Evolutionary conservation across 2,329 filamentous ascomycete genomes (phyloP).

Genomic region (Xylaria arbuscula): DNA sequence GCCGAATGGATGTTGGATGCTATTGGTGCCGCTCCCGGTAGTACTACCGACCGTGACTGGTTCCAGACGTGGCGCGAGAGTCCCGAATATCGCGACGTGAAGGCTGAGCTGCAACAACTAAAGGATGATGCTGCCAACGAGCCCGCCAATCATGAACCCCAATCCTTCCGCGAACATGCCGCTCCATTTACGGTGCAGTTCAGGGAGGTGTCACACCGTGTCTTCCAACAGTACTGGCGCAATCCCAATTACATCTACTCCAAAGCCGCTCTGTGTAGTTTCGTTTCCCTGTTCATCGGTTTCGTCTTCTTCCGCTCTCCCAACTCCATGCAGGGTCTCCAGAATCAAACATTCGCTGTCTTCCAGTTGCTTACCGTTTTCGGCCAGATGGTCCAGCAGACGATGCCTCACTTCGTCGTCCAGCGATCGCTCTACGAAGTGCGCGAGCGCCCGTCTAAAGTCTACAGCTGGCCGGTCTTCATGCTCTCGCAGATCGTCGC

Average conservation of each 20-base stretch:
- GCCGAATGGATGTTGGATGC: slow-evolving; percentile 82
- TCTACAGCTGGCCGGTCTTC: slow-evolving; percentile 87
- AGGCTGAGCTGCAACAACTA: slow-evolving; percentile 67
- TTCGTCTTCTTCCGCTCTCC: slow-evolving; percentile 81
- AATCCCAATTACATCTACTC: slow-evolving; percentile 90
- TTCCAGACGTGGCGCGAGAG: slow-evolving; percentile 63
- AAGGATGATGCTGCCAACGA: slow-evolving; percentile 59
- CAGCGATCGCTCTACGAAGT: slow-evolving; percentile 86
- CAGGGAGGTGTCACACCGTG: slow-evolving; percentile 73
- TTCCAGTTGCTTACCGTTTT: slow-evolving; percentile 89
- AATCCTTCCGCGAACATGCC: slow-evolving; percentile 79
- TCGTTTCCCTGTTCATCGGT: slow-evolving; percentile 79
- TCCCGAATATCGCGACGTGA: slow-evolving; percentile 60
- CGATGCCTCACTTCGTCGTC: slow-evolving; percentile 87
- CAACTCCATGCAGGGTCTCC: slow-evolving; percentile 79
- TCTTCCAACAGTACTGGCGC: slow-evolving; percentile 94
- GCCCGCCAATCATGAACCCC: slow-evolving; percentile 51
- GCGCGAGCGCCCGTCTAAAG: slow-evolving; percentile 84
- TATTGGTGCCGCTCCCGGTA: slow-evolving; percentile 72
- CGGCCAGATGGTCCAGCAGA: slow-evolving; percentile 80
- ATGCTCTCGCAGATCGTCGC: slow-evolving; percentile 85
- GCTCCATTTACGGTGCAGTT: slow-evolving; percentile 78
- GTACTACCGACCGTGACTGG: slow-evolving; percentile 73
- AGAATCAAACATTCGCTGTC: slow-evolving; percentile 87
- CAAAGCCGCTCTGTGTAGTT: slow-evolving; percentile 75